A percentile compares a stretch with the other conserved stretches of the same genome.
These are phyloP conservation scores for Pseudonectria foliicola DNA, from an alignment of 2,329 filamentous ascomycete genomes.

Conservation along the genomic window DNA sequence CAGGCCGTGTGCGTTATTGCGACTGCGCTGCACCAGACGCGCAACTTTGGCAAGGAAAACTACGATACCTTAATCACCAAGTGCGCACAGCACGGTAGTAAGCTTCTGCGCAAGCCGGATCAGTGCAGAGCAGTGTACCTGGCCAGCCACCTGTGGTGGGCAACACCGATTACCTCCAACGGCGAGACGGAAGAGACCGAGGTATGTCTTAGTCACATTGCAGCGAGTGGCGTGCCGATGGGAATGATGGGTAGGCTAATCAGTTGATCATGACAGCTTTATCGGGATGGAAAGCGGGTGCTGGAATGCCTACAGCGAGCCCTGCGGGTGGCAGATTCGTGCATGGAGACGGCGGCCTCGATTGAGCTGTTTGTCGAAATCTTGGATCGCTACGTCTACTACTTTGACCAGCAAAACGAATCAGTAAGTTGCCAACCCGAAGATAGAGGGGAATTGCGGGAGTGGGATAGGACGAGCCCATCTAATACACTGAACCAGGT, in stretches of 20 bases:
- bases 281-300: slow-evolving; percentile 94
- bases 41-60: slow-evolving; percentile 92
- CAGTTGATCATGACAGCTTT: slow-evolving; percentile 53
- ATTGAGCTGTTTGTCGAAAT: slow-evolving; percentile 99
- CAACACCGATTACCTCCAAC: slow-evolving; percentile 70
- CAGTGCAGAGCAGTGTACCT: slow-evolving; percentile 96
- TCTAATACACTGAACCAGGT: slow-evolving; percentile 39
- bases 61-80: slow-evolving; percentile 99
- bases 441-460: too few relatives aligned
- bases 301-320: slow-evolving; percentile 94
- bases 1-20: slow-evolving; percentile 95
- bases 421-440: slow-evolving; percentile 52
- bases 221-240: too few relatives aligned
- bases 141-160: slow-evolving; percentile 97
- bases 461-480: too few relatives aligned
- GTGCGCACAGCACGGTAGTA: slow-evolving; percentile 92
- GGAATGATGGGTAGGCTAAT: slow-evolving; percentile 13
- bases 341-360: slow-evolving; percentile 96
- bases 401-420: slow-evolving; percentile 98
- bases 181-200: slow-evolving; percentile 75
- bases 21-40: slow-evolving; percentile 77
- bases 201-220: slow-evolving; percentile 44
- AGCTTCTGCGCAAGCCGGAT: slow-evolving; percentile 93
- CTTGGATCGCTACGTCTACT: slow-evolving; percentile 95
- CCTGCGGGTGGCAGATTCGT: slow-evolving; percentile 91